Evolutionary conservation across 75 land plant genomes (phyloP).

Genomic region (Sequoia sempervirens): DNA sequence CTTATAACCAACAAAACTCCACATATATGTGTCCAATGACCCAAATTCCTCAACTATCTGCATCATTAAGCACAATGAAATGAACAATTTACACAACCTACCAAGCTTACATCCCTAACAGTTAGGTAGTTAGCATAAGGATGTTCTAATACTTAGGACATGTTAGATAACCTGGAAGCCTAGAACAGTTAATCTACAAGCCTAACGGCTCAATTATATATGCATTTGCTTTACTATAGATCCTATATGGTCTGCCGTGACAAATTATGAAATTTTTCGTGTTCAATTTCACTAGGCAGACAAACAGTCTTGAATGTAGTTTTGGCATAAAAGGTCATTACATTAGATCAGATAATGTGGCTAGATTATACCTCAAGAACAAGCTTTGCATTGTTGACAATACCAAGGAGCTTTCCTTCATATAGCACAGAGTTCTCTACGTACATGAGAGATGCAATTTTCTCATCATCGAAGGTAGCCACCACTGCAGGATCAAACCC

Average conservation of each 20-base stretch:
- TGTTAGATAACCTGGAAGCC: neutral
- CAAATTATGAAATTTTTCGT: neutral
- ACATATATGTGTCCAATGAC: constrained; percentile 62
- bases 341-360: neutral
- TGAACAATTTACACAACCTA: neutral
- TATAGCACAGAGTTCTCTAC: constrained; percentile 40
- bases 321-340: neutral
- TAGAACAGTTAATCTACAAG: neutral
- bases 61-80: neutral
- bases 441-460: constrained; percentile 41
- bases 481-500: constrained; percentile 74
- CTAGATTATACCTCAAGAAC: constrained; percentile 51
- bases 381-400: constrained; percentile 73
- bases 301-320: neutral
- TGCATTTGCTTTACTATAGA: neutral
- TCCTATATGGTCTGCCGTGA: neutral
- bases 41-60: constrained; percentile 77
- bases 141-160: neutral
- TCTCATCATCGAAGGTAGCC: constrained; percentile 71
- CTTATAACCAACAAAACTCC: constrained; percentile 69
- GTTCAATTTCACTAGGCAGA: neutral
- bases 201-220: neutral
- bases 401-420: constrained; percentile 61
- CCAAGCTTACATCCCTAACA: neutral
- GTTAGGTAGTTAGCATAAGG: neutral